These are phyloP conservation scores for Alnus glutinosa DNA, from an alignment of 306 rosid genomes.

Conservation along the genomic window DNA sequence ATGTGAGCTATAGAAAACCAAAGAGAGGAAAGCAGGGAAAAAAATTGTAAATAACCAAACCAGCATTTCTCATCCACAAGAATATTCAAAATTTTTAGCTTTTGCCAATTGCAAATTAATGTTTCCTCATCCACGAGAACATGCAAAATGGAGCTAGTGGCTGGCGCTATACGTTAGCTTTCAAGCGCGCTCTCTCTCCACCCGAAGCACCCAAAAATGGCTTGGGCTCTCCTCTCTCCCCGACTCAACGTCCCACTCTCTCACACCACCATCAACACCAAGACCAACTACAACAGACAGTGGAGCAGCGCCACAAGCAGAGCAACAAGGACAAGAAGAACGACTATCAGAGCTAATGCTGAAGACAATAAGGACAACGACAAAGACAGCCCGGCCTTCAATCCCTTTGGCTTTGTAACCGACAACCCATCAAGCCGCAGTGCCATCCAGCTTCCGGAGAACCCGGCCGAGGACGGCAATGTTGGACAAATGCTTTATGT, in stretches of 20 bases:
- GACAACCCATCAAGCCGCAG: constrained; percentile 90
- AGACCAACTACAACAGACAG: background rate
- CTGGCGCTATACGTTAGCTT: background rate
- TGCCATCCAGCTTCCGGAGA: constrained; percentile 80
- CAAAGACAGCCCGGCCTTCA: constrained; percentile 55
- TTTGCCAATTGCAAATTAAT: background rate
- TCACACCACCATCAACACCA: constrained; percentile 27
- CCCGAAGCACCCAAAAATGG: constrained; percentile 33
- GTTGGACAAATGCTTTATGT: constrained; percentile 96
- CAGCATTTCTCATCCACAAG: background rate
- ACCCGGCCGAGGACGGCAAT: constrained; percentile 92
- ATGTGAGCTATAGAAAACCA: background rate
- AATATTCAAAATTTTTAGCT: background rate
- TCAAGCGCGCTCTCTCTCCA: background rate
- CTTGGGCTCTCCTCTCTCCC: constrained; percentile 48
- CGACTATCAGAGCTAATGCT: constrained; percentile 52
- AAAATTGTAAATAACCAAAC: background rate
- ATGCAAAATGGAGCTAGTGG: background rate
- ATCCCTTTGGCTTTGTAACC: constrained; percentile 95
- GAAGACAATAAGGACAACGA: constrained; percentile 35
- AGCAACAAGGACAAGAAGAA: background rate
- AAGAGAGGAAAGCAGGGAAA: background rate
- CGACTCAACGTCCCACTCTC: constrained; percentile 44
- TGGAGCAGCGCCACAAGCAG: constrained; percentile 4
- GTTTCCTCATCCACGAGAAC: constrained; percentile 8